These are phyloP conservation scores for Colletotrichum australisinense DNA, from an alignment of 2,329 filamentous ascomycete genomes.

Conservation along the genomic window DNA sequence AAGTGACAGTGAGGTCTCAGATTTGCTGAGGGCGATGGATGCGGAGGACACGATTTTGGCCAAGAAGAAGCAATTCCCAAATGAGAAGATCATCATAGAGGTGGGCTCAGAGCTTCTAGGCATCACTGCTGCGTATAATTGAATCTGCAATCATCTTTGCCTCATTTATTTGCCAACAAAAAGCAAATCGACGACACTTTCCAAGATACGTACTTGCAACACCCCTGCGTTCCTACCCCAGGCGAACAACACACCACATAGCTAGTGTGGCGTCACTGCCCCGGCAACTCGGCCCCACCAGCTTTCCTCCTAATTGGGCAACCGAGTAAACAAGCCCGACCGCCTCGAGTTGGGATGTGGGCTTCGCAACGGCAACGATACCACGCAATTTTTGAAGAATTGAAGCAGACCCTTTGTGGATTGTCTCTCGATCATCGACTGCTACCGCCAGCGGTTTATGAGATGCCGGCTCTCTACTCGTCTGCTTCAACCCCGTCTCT, in stretches of 20 bases:
- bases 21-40: constrained; percentile 83
- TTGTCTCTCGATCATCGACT: constrained; percentile 57
- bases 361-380: constrained; percentile 48
- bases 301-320: constrained; percentile 33
- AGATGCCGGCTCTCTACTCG: constrained; percentile 61
- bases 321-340: constrained; percentile 38
- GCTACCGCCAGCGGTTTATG: constrained; percentile 55
- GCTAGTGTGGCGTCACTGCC: constrained; percentile 34
- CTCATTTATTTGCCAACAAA: no score
- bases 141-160: no score
- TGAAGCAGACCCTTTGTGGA: constrained; percentile 52
- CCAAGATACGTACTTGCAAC: not conserved
- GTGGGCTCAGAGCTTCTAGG: constrained; percentile 64
- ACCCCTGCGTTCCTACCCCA: not conserved
- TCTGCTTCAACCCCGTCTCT: constrained; percentile 84
- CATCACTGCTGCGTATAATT: no score
- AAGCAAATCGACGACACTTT: not conserved
- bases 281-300: constrained; percentile 37
- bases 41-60: constrained; percentile 71
- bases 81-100: constrained; percentile 67
- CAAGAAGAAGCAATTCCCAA: constrained; percentile 68
- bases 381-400: constrained; percentile 51
- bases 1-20: constrained; percentile 79
- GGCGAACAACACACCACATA: constrained; percentile 13
- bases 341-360: constrained; percentile 36